phyloP scores from a whole-genome alignment of 169 alveolate species.

The Eimeria zaria region DNA sequence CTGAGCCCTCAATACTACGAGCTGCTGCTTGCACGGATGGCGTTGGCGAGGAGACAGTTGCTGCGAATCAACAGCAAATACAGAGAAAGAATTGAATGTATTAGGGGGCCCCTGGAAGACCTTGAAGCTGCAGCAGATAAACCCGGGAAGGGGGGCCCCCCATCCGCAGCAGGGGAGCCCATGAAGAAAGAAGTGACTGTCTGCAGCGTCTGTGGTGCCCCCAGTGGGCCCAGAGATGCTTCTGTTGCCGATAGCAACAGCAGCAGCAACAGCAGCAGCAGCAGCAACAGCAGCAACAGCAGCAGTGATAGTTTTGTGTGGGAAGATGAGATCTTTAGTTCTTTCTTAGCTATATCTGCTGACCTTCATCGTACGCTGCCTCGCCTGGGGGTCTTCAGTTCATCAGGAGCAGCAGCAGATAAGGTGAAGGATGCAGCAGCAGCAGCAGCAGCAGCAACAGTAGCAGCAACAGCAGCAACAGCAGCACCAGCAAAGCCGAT shows the following conservation, averaged over 20 bases:
- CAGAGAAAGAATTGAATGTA: slow-evolving; percentile 8
- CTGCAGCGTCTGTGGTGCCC: slow-evolving; percentile 57
- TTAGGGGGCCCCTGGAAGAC: slow-evolving; percentile 1
- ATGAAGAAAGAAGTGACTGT: background rate
- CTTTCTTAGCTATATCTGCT: slow-evolving; percentile 34
- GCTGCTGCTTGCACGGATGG: slow-evolving; percentile 44
- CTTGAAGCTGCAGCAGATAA: background rate
- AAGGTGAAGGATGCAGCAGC: background rate
- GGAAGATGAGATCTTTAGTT: background rate
- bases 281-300: slow-evolving; percentile 25
- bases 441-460: slow-evolving; percentile 14
- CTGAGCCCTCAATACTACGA: slow-evolving; percentile 77
- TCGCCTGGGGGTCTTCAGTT: background rate
- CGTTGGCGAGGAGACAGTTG: background rate
- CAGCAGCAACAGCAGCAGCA: slow-evolving; percentile 63
- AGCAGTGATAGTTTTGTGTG: slow-evolving; percentile 15
- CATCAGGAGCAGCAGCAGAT: background rate
- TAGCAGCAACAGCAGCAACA: background rate
- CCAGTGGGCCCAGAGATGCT: background rate
- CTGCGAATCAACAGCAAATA: background rate
- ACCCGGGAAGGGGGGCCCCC: background rate
- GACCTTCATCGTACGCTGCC: slow-evolving; percentile 20
- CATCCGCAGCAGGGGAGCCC: background rate
- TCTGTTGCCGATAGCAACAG: slow-evolving; percentile 11
- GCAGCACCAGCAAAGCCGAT: slow-evolving; percentile 4